Base-by-base conservation (phyloP, 495 filamentous ascomycete species). In the Aspergillus heteromorphus region DNA sequence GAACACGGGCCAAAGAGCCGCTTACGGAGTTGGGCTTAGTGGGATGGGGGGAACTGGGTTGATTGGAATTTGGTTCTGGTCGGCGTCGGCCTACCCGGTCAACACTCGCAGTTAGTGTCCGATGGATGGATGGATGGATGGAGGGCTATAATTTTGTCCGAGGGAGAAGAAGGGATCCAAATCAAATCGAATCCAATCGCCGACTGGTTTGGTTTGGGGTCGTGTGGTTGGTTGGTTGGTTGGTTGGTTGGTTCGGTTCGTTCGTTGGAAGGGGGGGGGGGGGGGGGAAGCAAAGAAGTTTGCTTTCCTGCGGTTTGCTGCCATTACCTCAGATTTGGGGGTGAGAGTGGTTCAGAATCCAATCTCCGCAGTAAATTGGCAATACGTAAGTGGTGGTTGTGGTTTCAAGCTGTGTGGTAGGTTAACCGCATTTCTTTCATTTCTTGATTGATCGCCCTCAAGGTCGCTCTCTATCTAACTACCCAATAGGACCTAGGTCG, bases 1-100 rank as follows among this genome's bases (percentile, higher is more conserved):
- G 42, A 52, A 59, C 50, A 56, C 53, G 52, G 51, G 49, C 59
- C 42, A 55, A 50, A 61, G 59, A 57, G 52, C 55, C 55, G 55
- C 59, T 55, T 61, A 54, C 49, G 50, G 14, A 16, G 23, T 48
- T 57, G 10, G 41, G 40, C 38, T 48, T 52, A 48, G 58, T 7
- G 4, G 20, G 36, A 50, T 23, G 27, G 47, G 18, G 47, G 18
- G 8, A 38, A 21, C 17, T 36, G 45, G 31, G 27, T 30, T 49
- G 45, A n/a, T 20, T n/a, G 13, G n/a, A 18, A 6, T 19, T 17
- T 27, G 23, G 23, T 7, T 27, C 23, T 27, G 20, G 20, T 47
- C 21, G 21, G 17, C 27, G 40, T 42, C 29, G 45, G 40, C 40
- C 17, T 23, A 47, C 19, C 41, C 43, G 20, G 34, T 25, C 36